Evolutionary conservation across 495 filamentous ascomycete genomes (phyloP), one percentile per base, ranked within the genome.

Genomic region (Aspergillus olivimuriae): DNA sequence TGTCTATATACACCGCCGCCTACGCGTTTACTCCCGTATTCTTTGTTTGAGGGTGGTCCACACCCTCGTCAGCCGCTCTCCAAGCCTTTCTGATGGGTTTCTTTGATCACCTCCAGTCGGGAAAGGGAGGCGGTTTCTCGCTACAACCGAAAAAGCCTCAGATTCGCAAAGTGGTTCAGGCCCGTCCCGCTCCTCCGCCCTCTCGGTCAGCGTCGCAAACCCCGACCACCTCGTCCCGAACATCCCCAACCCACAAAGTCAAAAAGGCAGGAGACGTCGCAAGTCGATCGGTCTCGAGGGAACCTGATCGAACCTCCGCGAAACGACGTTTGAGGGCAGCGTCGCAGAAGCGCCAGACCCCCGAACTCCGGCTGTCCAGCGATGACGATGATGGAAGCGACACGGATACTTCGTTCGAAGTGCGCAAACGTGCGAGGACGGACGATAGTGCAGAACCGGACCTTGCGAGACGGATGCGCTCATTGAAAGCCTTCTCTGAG

Each of bases 401-500:
- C 40, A 66, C 62, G 10, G 71, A 74, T 48, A 50, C 65, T 20
- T 68, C 69, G 5, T 66, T 71, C 15, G 65, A 69, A 44, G 56
- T 70, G 23, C 68, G 61, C 36, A 78, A 78, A 51, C 69, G 74
- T 9, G 59, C 57, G 8, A 63, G 66, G 40, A 61, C 60, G 34
- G 67, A 60, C 20, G 65, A 60, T 21, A 68, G 66, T 34, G 56
- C 61, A 9, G 73, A 75, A 40, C 63, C 66, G 15, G 83, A 87
- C 55, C 55, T 63, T 24, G 77, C 75, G 38, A 72, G 85, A 41
- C 67, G 72, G 46, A 48, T 89, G 46, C 71, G 77, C 34, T 81
- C 80, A 15, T 65, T 75, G 44, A 75, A 75, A 53, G 70, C 78
- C n/a, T 82, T 80, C 47, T 76, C 74, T 5, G 67, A 76, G 16